phyloP scores from a whole-genome alignment of 2,329 filamentous ascomycete species.

The Neospermospora avenae region DNA sequence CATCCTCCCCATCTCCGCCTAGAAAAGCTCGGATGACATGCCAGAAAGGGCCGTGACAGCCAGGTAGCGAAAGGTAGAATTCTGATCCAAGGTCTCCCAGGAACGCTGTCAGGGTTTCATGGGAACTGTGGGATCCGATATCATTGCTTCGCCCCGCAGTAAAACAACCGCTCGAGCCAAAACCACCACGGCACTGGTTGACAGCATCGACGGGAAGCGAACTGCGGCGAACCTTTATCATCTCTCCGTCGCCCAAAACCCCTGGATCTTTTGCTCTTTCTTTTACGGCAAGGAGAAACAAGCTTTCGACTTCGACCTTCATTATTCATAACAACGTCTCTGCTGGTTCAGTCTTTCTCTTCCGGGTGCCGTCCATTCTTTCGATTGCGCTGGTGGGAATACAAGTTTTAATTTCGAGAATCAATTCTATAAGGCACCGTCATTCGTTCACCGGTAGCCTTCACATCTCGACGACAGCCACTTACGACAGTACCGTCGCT shows the following conservation, averaged over 20 bases:
- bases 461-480: constrained; percentile 31
- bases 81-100: constrained; percentile 1
- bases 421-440: constrained; percentile 18
- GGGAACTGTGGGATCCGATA: constrained; percentile 28
- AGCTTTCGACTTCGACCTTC: constrained; percentile 38
- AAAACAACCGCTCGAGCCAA: constrained; percentile 27
- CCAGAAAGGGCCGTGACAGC: constrained; percentile 25
- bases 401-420: constrained; percentile 30
- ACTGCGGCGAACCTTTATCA: constrained; percentile 21
- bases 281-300: constrained; percentile 43
- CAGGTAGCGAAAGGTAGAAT: constrained; percentile 12
- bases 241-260: constrained; percentile 32
- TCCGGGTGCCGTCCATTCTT: constrained; percentile 38
- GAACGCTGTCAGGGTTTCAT: constrained; percentile 25
- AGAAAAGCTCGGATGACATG: constrained; percentile 35
- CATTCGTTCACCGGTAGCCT: constrained; percentile 28
- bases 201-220: constrained; percentile 6
- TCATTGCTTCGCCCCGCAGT: constrained; percentile 21
- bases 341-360: constrained; percentile 61
- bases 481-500: constrained; percentile 44
- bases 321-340: constrained; percentile 41
- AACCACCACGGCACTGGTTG: constrained; percentile 12
- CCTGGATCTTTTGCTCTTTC: constrained; percentile 36
- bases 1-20: constrained; percentile 13
- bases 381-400: constrained; percentile 24